Conservation (phyloP, 106 monocot species). For the Hemerocallis citrina region DNA sequence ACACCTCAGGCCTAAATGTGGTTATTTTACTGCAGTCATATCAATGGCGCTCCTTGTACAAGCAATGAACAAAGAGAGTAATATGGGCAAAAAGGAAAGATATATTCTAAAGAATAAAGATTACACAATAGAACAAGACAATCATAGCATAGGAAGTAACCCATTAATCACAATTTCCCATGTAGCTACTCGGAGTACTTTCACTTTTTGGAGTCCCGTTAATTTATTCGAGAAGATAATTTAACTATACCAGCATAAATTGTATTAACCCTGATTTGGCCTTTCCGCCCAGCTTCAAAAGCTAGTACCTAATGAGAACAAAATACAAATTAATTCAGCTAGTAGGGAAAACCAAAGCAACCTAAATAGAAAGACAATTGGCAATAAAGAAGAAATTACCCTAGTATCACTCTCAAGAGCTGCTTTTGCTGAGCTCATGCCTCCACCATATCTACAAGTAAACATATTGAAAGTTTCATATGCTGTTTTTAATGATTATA, state of each 20-base stretch:
- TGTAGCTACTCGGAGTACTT: no score
- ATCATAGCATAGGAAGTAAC: no score
- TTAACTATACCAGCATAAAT: conserved; percentile 77
- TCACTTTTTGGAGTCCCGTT: no score
- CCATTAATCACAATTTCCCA: no score
- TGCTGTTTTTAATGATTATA: neutral
- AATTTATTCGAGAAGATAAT: neutral
- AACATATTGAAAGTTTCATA: neutral
- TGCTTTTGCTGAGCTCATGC: conserved; percentile 99
- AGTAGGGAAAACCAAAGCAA: neutral
- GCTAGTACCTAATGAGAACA: conserved; percentile 57
- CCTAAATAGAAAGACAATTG: neutral
- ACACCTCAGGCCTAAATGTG: no score
- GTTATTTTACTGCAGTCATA: neutral
- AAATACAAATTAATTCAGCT: neutral
- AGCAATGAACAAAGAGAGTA: neutral
- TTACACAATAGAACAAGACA: no score
- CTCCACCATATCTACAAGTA: conserved; percentile 76
- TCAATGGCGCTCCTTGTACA: neutral
- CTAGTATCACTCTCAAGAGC: conserved; percentile 92
- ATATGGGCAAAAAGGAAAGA: no score
- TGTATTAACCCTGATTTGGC: conserved; percentile 86
- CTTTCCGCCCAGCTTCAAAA: conserved; percentile 92
- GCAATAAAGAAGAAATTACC: conserved; percentile 24
- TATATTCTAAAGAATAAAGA: no score